Conservation (phyloP, 1,284 basidiomycete species). For the Hymenochaete sp. region DNA sequence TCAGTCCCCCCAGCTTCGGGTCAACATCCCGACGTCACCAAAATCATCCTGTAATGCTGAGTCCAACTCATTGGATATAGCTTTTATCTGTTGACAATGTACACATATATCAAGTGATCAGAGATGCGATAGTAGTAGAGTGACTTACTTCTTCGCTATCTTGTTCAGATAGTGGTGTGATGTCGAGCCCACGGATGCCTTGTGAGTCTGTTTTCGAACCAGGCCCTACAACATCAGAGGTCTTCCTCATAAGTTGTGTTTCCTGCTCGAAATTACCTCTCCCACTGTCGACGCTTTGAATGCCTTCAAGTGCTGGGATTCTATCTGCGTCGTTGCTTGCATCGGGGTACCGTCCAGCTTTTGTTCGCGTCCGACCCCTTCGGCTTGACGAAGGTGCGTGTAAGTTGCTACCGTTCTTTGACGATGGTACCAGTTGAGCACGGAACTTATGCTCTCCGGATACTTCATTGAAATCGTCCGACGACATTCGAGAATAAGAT, state of each 20-base stretch:
- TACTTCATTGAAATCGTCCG: constrained; percentile 11
- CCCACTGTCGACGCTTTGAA: constrained; percentile 16
- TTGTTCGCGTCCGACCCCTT: constrained; percentile 13
- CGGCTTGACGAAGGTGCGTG: constrained; percentile 10
- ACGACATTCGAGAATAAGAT: constrained; percentile 10
- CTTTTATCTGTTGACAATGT: constrained; percentile 9
- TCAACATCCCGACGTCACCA: constrained; percentile 15
- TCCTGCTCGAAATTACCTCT: constrained; percentile 3
- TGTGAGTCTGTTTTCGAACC: neutral
- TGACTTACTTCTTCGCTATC: constrained; percentile 38
- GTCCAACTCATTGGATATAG: constrained; percentile 13
- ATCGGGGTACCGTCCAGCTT: constrained; percentile 7
- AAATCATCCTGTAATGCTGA: constrained; percentile 11
- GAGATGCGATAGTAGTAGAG: neutral
- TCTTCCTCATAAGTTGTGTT: too few species aligned
- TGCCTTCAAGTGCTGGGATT: constrained; percentile 14
- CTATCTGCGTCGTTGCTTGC: constrained; percentile 3
- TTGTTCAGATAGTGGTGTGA: constrained; percentile 26
- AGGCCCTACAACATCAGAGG: neutral
- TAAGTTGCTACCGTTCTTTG: constrained; percentile 7
- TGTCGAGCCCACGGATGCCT: neutral
- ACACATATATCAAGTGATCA: neutral
- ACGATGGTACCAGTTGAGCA: constrained; percentile 7
- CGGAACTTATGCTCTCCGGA: constrained; percentile 12
- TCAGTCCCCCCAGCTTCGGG: constrained; percentile 18